Percentiles rank a stretch among this genome's conserved stretches.
Conservation (phyloP, 257 asterid species). For the Salvia splendens region DNA sequence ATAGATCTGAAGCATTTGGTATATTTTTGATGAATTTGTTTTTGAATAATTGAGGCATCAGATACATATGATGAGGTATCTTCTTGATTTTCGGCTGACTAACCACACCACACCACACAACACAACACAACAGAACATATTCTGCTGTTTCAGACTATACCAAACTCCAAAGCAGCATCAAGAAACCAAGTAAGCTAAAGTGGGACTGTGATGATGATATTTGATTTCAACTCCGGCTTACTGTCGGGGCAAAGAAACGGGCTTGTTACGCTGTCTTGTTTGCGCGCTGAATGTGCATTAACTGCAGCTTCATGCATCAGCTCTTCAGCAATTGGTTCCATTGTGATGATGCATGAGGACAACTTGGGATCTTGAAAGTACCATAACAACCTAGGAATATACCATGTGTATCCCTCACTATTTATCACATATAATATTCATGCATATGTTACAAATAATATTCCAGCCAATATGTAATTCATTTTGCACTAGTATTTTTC, state of each 20-base stretch:
- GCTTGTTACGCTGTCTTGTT: too few species aligned
- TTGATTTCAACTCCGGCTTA: too few species aligned
- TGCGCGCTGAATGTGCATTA: not conserved
- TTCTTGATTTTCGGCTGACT: not conserved
- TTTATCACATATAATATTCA: too few species aligned
- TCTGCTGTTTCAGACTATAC: not conserved
- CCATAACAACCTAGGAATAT: too few species aligned
- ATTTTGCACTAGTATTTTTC: too few species aligned
- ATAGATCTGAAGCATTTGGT: slow-evolving; percentile 9
- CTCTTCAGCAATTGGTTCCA: not conserved
- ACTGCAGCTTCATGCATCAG: not conserved
- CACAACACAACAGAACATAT: slow-evolving; percentile 18
- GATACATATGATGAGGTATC: slow-evolving; percentile 21
- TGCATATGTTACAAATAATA: too few species aligned
- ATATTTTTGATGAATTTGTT: not conserved
- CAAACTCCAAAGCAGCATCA: too few species aligned
- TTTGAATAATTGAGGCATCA: slow-evolving; percentile 17
- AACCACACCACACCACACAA: not conserved
- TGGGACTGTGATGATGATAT: not conserved
- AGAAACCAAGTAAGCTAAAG: not conserved
- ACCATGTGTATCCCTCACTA: too few species aligned
- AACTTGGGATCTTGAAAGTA: not conserved
- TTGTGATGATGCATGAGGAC: not conserved
- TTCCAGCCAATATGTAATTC: too few species aligned
- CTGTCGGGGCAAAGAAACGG: too few species aligned